Base-by-base conservation (phyloP, 2,329 filamentous ascomycete species). In the Venturia nashicola region DNA sequence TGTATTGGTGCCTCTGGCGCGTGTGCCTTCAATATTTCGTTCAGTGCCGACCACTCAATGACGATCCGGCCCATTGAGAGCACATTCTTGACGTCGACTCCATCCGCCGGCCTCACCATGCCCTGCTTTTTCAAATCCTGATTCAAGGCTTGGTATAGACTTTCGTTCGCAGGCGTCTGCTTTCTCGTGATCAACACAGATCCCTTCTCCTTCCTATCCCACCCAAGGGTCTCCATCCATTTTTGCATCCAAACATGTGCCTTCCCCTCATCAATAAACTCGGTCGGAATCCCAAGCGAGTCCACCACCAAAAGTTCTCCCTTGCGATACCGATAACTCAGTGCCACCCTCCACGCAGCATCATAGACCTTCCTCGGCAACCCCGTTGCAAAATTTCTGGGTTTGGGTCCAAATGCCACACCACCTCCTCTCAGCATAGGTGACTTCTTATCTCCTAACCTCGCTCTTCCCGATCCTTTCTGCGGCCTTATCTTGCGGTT, bases 21-120 rank as follows among this genome's bases (percentile, higher is more conserved):
- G 72, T 96, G 91, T 68, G 81, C 77, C 72, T 80, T 76, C 70
- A 97, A 82, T 72, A 97, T 85, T 73, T 84, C 82, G 74, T 86
- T 82, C 71, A 99, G 80, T 43, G 93, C 93, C 51, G 79, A 77
- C 74, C 88, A 85, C 82, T 99, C 94, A 70, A 99, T 85, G 66
- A 99, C 86, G 66, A 99, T 79, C 71, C 91, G 86, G 63, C 89
- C 89, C 63, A 87, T 86, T 78, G 94, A 90, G 68, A 99, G 77
- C 67, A 99, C 76, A 74, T 97, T 90, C 83, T 97, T 99, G 67
- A 99, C 91, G 76, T 97, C 94, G 43, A 99, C 90, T 67, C 96
- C 88, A n/a, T 82, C 78, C 65, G 87, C 79, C 65, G 84, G 82
- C 69, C 91, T 78, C 9, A 87, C 87, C 64, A 85, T 83, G 23